Evolutionary conservation across 257 asterid genomes (phyloP).

Genomic region (Knoxia roxburghii): DNA sequence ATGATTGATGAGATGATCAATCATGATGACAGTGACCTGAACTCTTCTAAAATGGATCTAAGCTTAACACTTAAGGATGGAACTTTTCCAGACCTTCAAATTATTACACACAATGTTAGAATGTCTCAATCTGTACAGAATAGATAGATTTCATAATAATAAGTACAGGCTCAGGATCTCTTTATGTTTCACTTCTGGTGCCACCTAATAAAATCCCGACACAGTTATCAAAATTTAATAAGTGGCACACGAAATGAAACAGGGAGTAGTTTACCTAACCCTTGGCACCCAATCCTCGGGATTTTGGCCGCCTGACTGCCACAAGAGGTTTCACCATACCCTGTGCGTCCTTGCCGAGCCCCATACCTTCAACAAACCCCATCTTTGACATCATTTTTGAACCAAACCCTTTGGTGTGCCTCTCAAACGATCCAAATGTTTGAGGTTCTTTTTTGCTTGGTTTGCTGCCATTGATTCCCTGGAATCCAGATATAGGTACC

Average conservation of each 20-base stretch:
- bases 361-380: conserved; percentile 87
- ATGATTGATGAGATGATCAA: neutral
- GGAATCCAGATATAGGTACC: conserved; percentile 15
- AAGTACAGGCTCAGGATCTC: too few species aligned
- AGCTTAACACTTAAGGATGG: neutral
- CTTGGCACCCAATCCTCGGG: conserved; percentile 69
- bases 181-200: too few species aligned
- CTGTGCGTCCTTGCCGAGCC: conserved; percentile 80
- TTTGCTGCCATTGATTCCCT: conserved; percentile 28
- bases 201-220: too few species aligned
- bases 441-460: conserved; percentile 26
- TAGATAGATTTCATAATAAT: too few species aligned
- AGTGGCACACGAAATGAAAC: too few species aligned
- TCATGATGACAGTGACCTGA: too few species aligned
- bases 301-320: conserved; percentile 70
- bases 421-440: conserved; percentile 71
- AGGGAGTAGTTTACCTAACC: conserved; percentile 30
- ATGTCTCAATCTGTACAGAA: too few species aligned
- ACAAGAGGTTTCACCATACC: conserved; percentile 70
- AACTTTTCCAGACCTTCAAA: neutral
- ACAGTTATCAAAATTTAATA: too few species aligned
- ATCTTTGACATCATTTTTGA: conserved; percentile 89
- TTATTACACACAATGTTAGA: neutral
- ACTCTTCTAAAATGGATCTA: neutral
- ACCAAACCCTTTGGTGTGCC: conserved; percentile 86